Evolutionary conservation across 2,329 filamentous ascomycete genomes (phyloP).

Genomic region (Beauveria australis): DNA sequence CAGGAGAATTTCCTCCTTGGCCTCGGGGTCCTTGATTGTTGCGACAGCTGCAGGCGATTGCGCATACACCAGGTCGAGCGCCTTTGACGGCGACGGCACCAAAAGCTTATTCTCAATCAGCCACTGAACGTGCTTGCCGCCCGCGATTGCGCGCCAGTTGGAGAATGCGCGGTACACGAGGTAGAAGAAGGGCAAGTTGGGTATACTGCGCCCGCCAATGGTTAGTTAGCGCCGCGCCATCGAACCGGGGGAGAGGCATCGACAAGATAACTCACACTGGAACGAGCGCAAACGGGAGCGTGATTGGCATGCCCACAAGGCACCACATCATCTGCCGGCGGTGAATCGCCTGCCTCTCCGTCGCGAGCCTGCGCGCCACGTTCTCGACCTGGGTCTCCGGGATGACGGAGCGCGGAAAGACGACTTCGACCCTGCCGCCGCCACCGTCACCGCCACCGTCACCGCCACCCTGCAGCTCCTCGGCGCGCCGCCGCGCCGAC

Average conservation of each 20-base stretch:
- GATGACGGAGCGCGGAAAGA: conserved; percentile 68
- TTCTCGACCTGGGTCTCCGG: conserved; percentile 52
- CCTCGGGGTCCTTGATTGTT: conserved; percentile 13
- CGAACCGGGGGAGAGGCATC: background rate
- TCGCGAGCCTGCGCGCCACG: conserved; percentile 64
- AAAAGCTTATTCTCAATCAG: conserved; percentile 68
- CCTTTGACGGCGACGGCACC: conserved; percentile 53
- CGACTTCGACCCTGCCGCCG: conserved; percentile 57
- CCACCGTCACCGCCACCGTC: no score
- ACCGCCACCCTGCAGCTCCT: conserved; percentile 49
- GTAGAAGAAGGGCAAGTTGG: conserved; percentile 96
- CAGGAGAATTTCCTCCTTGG: conserved; percentile 33
- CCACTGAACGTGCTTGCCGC: conserved; percentile 78
- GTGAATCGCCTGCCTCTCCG: conserved; percentile 73
- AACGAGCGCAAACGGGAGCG: conserved; percentile 71
- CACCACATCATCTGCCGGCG: conserved; percentile 71
- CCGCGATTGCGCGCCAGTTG: conserved; percentile 78
- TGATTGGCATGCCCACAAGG: conserved; percentile 72
- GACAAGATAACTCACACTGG: conserved; percentile 58
- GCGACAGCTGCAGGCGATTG: conserved; percentile 16
- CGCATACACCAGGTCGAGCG: conserved; percentile 67
- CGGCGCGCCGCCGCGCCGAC: conserved; percentile 54
- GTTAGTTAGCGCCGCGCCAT: background rate
- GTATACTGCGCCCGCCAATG: conserved; percentile 49
- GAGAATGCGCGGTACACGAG: conserved; percentile 86